Base-by-base conservation (phyloP, 495 filamentous ascomycete species). In the Neurospora sp. region DNA sequence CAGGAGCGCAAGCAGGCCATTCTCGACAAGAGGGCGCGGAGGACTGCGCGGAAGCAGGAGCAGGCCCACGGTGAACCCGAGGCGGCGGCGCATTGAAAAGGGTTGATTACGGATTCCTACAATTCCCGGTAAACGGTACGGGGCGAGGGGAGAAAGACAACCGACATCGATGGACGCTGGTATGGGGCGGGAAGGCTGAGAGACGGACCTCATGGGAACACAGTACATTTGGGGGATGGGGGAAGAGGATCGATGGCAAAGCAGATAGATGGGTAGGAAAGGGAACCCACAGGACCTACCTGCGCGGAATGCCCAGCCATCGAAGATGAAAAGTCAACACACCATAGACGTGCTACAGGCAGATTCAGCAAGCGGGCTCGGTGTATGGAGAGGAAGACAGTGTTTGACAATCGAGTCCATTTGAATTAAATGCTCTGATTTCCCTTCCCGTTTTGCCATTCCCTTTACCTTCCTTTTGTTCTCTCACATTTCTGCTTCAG, bases 1-100 rank as follows among this genome's bases (percentile, higher is more conserved):
- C 85, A 87, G 75, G 91, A 93, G 80, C 91, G 94, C 77, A 90
- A 91, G 80, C 87, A 90, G 76, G 80, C 84, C 42, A 87, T 99
- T 76, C 83, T 98, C 27, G 96, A 97, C 84, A 99, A 98, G 89
- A 85, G 94, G 81, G 89, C 88, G 80, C 84, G 94, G 81, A 86
- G 91, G 80, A 91, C 91, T 68, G 86, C 90, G 80, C 84, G 87
- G 48, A 88, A 90, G 70, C 81, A 79, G 5, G 78, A 78, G 73
- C 74, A 42, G 16, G 72, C 70, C 10, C 70, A 71, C 11, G 74
- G 68, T 16, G 69, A 69, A 35, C 68, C 76, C 72, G 85, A 71
- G 20, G 76, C 74, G 18, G 78, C 74, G 35, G 68, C 78, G 35
- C 76, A 75, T 46, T 81, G 27, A 38, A 18, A 14, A 14, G 73